phyloP scores from a whole-genome alignment of 179 eudicot species.

The Carnegiea gigantea region DNA sequence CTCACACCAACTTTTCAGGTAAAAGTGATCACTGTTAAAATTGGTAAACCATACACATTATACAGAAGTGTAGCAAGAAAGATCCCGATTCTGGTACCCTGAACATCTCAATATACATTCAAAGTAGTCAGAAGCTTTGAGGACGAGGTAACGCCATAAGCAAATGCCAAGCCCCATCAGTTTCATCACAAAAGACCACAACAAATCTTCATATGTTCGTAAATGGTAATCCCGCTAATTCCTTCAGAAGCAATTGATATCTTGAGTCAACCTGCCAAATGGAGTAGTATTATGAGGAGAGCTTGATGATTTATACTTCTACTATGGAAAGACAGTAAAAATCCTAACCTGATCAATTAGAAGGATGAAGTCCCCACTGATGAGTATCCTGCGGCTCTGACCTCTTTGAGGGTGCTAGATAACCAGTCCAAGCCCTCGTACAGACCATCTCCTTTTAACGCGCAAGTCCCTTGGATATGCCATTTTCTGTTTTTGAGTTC shows the following conservation, averaged over 20 bases:
- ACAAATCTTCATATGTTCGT: constrained; percentile 12
- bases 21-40: constrained; percentile 9
- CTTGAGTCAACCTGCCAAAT: constrained; percentile 22
- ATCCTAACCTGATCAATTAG: constrained; percentile 42
- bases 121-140: constrained; percentile 24
- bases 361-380: constrained; percentile 67
- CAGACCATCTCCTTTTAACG: constrained; percentile 91
- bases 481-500: constrained; percentile 93
- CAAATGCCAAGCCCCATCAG: constrained; percentile 18
- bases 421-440: constrained; percentile 99
- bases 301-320: neutral
- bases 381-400: constrained; percentile 75
- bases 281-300: constrained; percentile 1
- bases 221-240: constrained; percentile 19
- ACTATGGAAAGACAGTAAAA: neutral
- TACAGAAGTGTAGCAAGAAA: constrained; percentile 15
- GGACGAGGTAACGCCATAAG: constrained; percentile 12
- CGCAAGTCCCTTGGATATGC: constrained; percentile 99
- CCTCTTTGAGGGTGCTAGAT: constrained; percentile 88
- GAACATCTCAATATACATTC: constrained; percentile 33
- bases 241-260: constrained; percentile 15
- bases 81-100: constrained; percentile 12
- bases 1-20: constrained; percentile 7
- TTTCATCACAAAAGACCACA: constrained; percentile 16
- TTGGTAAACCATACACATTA: constrained; percentile 19